Percentiles rank a stretch among this genome's conserved stretches.
These are phyloP conservation scores for Monilinia aucupariae DNA, from an alignment of 2,329 filamentous ascomycete species.

Conservation along the genomic window DNA sequence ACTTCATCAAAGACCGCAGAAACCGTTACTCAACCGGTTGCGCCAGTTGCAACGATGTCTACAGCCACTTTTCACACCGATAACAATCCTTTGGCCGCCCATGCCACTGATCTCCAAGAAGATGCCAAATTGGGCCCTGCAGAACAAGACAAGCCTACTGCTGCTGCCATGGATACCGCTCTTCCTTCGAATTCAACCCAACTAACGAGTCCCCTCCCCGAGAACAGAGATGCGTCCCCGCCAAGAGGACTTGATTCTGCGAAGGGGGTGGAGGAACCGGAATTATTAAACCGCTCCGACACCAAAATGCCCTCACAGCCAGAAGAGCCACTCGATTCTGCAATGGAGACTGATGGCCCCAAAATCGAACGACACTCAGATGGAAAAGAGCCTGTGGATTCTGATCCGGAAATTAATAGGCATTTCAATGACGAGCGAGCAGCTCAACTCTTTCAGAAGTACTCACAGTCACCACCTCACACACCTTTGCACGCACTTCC, in stretches of 20 bases:
- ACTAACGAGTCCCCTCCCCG: not conserved
- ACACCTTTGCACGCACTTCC: not conserved
- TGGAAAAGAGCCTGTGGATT: not conserved
- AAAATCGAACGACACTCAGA: not conserved
- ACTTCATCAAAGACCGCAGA: conserved; percentile 32
- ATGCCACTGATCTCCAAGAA: not conserved
- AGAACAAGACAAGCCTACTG: not conserved
- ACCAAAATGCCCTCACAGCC: not conserved
- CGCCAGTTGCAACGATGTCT: conserved; percentile 16
- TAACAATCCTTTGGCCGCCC: not conserved
- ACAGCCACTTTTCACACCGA: not conserved
- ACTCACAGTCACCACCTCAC: not conserved
- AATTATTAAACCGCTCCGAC: not conserved
- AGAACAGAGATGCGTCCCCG: not conserved
- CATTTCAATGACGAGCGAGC: not conserved
- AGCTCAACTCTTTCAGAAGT: not conserved
- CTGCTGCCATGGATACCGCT: not conserved
- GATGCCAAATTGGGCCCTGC: not conserved
- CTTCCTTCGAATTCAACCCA: not conserved
- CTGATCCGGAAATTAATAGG: not conserved
- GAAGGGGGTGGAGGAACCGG: not conserved
- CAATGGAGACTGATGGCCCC: not conserved
- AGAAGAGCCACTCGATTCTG: not conserved
- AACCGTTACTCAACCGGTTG: conserved; percentile 11
- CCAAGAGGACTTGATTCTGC: not conserved